Conservation (phyloP, 2,329 filamentous ascomycete genomes). For the Arthroderma uncinatum region DNA sequence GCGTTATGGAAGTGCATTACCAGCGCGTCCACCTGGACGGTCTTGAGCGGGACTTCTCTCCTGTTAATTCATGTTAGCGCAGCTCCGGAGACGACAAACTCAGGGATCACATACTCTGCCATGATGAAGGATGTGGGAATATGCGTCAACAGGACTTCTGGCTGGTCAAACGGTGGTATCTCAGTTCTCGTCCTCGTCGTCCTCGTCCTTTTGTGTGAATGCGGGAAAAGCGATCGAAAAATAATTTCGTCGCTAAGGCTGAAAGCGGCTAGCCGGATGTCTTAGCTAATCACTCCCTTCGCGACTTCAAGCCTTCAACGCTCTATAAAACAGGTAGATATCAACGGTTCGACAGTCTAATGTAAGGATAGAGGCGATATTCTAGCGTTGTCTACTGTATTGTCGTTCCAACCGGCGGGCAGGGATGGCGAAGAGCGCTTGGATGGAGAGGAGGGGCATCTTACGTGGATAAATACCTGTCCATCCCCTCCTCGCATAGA, state of each 20-base stretch:
- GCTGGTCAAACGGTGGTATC: neutral
- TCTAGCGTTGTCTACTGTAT: too few relatives aligned
- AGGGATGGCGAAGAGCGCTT: too few relatives aligned
- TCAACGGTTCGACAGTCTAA: too few relatives aligned
- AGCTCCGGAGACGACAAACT: slow-evolving; percentile 11
- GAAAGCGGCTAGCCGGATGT: too few relatives aligned
- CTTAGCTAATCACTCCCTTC: too few relatives aligned
- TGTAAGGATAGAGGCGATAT: too few relatives aligned
- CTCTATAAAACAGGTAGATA: too few relatives aligned
- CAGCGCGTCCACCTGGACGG: slow-evolving; percentile 89
- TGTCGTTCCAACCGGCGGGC: too few relatives aligned
- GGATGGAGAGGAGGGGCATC: too few relatives aligned
- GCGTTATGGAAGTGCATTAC: slow-evolving; percentile 40
- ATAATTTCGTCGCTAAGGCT: neutral
- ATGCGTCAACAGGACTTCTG: neutral
- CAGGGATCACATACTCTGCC: slow-evolving; percentile 13
- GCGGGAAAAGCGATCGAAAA: neutral
- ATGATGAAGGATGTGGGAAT: neutral
- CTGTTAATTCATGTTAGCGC: slow-evolving; percentile 24
- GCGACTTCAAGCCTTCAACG: too few relatives aligned
- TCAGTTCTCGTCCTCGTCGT: neutral
- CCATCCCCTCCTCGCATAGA: too few relatives aligned
- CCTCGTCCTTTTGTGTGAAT: neutral
- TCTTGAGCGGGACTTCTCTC: slow-evolving; percentile 64
- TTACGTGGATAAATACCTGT: too few relatives aligned